Evolutionary conservation across 2,329 filamentous ascomycete genomes (phyloP).

Genomic region (Trichoderma semiorbis): DNA sequence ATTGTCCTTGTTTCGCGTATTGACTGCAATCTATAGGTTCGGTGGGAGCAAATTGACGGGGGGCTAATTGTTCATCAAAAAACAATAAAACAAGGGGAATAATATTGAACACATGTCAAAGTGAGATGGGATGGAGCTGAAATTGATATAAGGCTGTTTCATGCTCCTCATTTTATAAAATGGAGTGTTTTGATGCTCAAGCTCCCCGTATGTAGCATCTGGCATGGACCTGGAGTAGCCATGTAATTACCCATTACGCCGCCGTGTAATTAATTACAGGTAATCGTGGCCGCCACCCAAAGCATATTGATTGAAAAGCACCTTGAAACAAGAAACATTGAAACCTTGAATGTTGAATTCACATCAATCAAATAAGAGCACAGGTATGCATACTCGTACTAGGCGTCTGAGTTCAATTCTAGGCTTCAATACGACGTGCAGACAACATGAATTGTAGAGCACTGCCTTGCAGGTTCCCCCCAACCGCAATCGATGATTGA

Average conservation of each 20-base stretch:
- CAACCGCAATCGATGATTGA: not conserved
- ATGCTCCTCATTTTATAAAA: constrained; percentile 10
- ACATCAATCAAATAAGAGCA: not conserved
- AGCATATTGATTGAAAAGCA: not conserved
- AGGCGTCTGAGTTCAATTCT: not conserved
- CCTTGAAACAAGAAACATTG: not conserved
- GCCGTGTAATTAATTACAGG: not conserved
- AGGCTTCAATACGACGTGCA: not conserved
- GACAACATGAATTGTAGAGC: not conserved
- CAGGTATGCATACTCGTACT: not conserved
- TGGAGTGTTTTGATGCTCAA: not conserved
- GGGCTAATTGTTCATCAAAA: not conserved
- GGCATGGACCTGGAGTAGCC: not conserved
- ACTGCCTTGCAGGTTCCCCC: not conserved
- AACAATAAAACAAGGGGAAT: constrained; percentile 1
- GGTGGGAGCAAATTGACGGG: not conserved
- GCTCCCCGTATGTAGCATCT: not conserved
- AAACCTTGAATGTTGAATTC: not conserved
- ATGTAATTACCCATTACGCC: not conserved
- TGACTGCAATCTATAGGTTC: not conserved
- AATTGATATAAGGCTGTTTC: constrained; percentile 11
- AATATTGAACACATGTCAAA: not conserved
- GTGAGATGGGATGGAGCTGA: not conserved
- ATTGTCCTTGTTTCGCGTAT: not conserved
- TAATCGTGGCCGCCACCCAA: not conserved